Base-by-base conservation (phyloP, 768 basidiomycete genomes). In the Termitomyces eurrhizus region DNA sequence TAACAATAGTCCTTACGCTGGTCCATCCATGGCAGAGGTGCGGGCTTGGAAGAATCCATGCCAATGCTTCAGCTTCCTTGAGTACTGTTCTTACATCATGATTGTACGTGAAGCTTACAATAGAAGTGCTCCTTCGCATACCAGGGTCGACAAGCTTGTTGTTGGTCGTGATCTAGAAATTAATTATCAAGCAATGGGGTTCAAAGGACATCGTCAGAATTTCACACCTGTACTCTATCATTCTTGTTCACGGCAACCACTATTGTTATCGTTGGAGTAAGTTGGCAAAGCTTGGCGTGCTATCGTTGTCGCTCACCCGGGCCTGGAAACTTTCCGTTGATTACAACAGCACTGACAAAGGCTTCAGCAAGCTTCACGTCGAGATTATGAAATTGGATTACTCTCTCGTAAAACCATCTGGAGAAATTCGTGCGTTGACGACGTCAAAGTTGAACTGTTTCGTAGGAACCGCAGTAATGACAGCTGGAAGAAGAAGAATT, bases 1-100 rank as follows among this genome's bases (percentile, higher is more conserved):
- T 7, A 7, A 26, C 14, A 53, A 37, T 21, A 7, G 72, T 1
- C 11, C 68, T 41, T 53, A 75, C 71, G 73, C 56, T 52, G 73
- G 73, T n/a, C 75, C 74, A 54, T 76, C 75, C 56, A 74, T 77
- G 35, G 64, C 69, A 1, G 74, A 74, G 11, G 71, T 72, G 4
- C 70, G 67, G 13, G 68, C 66, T 66, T 75, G 73, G 66, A 74
- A 73, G 54, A 74, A 70, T 14, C 73, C 73, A 57, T 75, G 74
- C 73, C 72, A 73, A 58, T 74, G 73, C 71, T 73, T 36, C 8
- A 36, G 9, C 5, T 11, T 12, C 36, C 9, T 16, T 24, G 45
- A 52, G 2, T 21, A 13, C 16, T 14, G 52, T 52, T 37, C 36
- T 26, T 26, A 54, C 16, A 21, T 44, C 7, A 13, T 7, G 14